A percentile compares a stretch with the other conserved stretches of the same genome.
Evolutionary conservation across 495 filamentous ascomycete genomes (phyloP).

Genomic region (Amniculicola lignicola): DNA sequence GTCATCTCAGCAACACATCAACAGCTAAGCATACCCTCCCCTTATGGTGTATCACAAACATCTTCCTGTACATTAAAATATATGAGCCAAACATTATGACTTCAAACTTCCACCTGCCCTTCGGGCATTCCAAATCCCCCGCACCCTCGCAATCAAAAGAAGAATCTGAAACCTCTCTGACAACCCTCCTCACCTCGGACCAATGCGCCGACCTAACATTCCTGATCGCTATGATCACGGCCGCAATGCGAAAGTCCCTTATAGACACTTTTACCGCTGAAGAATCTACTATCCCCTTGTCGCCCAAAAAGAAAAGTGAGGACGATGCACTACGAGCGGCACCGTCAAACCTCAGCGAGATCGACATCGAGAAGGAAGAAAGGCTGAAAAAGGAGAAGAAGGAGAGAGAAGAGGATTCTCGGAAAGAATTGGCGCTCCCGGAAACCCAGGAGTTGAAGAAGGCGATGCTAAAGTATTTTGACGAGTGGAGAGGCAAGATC

Average conservation of each 20-base stretch:
- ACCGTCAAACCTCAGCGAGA: constrained; percentile 6
- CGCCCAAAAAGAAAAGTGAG: neutral
- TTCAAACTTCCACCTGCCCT: constrained; percentile 17
- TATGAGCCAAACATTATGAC: too few species aligned
- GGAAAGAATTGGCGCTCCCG: constrained; percentile 37
- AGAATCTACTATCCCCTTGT: neutral
- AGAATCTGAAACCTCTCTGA: constrained; percentile 23
- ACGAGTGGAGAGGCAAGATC: constrained; percentile 62
- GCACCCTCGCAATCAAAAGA: neutral
- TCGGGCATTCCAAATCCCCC: constrained; percentile 18
- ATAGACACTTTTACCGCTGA: constrained; percentile 27
- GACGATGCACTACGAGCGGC: constrained; percentile 14
- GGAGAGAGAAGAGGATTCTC: constrained; percentile 26
- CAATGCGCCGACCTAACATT: constrained; percentile 33
- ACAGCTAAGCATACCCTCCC: neutral
- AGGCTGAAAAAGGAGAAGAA: constrained; percentile 21
- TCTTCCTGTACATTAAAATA: too few species aligned
- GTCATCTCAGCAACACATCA: constrained; percentile 21
- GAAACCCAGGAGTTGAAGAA: constrained; percentile 42
- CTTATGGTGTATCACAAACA: neutral
- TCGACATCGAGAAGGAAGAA: constrained; percentile 29
- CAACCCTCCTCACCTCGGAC: constrained; percentile 22
- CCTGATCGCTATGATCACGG: constrained; percentile 28
- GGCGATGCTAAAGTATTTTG: constrained; percentile 54
- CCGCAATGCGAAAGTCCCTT: constrained; percentile 28